Evolutionary conservation across 352 stramenopile genomes (phyloP), one percentile per base, ranked within the genome.

Genomic region (Phytophthora pini): DNA sequence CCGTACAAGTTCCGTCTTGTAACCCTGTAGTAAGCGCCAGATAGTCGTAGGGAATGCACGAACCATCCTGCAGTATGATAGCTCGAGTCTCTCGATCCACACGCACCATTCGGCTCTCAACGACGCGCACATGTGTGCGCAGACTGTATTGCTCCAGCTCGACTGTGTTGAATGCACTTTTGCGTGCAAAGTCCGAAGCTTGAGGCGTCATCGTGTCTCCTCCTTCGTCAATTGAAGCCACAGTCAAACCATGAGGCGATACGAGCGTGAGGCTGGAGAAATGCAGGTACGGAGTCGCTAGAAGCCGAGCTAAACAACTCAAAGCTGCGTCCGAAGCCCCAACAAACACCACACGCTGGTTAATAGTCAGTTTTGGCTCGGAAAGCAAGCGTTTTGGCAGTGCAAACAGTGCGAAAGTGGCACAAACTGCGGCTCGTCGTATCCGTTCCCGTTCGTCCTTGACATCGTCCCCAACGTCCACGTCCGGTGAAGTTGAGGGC

Each of bases 191-290:
- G 12, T 80, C 76, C 9, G 64, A 57, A 32, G 66, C 15, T 9
- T 17, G 26, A 26, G 53, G 60, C 4, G 12, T 26, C 20, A 46
- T 29, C 20, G 44, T 38, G 22, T 51, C 44, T 1, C 60, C 34
- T 3, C 32, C 38, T 29, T 72, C 50, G 27, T 79, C 56, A 40
- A 62, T 64, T 17, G 69, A 47, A 3, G 74, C 80, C 4, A 90
- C 44, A 6, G 71, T 72, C 31, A 95, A 53, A 1, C 91, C 91
- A 52, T 79, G 65, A 0, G 90, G 88, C 13, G 87, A 92, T 9
- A 98, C 74, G 31, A 98, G 76, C 32, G 87, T 94, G 32, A 98
- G 61, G 64, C 88, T 96, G 1, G 86, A 81, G 56, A 97, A 94
- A 8, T 90, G 77, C 57, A 95, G 43, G 72, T 97, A 95, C n/a